Percentiles rank a stretch among this genome's conserved stretches.
phyloP scores from a whole-genome alignment of 139 green algal genomes.

The Closterium sp. region DNA sequence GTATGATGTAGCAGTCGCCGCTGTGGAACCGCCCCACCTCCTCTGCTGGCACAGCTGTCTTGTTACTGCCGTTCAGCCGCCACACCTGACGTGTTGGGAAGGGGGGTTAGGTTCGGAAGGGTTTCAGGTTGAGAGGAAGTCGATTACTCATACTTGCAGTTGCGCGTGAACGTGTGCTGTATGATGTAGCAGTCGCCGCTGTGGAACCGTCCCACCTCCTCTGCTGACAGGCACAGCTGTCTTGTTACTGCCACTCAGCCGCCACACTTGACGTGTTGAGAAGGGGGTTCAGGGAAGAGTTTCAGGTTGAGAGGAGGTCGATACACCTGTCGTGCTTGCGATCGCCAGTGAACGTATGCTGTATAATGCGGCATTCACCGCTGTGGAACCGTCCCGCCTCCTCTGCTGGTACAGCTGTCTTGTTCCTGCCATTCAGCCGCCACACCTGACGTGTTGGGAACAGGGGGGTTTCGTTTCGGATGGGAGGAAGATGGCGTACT shows the following conservation, averaged over 20 bases:
- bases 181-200: constrained; percentile 52
- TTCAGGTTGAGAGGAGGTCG: neutral
- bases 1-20: constrained; percentile 51
- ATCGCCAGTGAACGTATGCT: constrained; percentile 4
- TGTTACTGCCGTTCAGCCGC: constrained; percentile 27
- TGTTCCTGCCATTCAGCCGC: no score
- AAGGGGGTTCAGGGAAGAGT: no score
- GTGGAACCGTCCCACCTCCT: constrained; percentile 37
- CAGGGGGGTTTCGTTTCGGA: no score
- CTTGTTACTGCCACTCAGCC: constrained; percentile 22
- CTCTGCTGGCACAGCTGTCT: neutral
- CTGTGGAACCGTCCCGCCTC: constrained; percentile 44
- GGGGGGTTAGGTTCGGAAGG: neutral
- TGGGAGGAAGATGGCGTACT: no score
- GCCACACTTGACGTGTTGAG: constrained; percentile 22
- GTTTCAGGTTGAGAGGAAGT: neutral
- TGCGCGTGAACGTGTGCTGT: constrained; percentile 23
- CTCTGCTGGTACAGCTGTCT: neutral
- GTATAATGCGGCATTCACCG: constrained; percentile 47
- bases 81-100: no score
- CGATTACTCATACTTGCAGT: constrained; percentile 5
- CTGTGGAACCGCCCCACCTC: constrained; percentile 46
- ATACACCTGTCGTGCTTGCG: constrained; percentile 4
- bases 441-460: no score
- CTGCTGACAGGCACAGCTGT: neutral